These are phyloP conservation scores for Chrysosporium queenslandicum DNA, from an alignment of 2,329 filamentous ascomycete species.

Conservation along the genomic window DNA sequence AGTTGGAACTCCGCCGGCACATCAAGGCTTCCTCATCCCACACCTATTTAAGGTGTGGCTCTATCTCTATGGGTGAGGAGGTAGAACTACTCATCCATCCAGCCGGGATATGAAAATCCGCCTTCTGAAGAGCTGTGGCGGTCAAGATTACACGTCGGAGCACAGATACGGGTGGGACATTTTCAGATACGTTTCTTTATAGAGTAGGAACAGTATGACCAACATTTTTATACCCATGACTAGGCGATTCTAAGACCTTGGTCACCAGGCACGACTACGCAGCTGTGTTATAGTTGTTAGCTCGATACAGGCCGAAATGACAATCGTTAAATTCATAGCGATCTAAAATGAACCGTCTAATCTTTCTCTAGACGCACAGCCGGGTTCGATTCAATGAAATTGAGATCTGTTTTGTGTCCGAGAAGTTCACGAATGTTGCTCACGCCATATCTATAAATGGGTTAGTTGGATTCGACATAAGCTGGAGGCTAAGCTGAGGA, in stretches of 20 bases:
- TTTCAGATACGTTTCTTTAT: not conserved
- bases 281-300: too few relatives aligned
- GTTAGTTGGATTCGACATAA: too few relatives aligned
- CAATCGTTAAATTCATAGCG: constrained; percentile 10
- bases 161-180: constrained; percentile 61
- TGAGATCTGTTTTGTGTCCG: constrained; percentile 89
- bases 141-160: constrained; percentile 49
- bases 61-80: constrained; percentile 35
- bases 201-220: too few relatives aligned
- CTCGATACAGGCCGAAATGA: not conserved
- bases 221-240: not conserved
- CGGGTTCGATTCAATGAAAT: constrained; percentile 83
- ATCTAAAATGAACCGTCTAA: constrained; percentile 35
- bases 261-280: too few relatives aligned
- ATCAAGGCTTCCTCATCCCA: constrained; percentile 39
- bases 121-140: constrained; percentile 56
- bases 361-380: constrained; percentile 84
- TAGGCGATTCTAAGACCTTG: not conserved
- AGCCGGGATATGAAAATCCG: constrained; percentile 32
- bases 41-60: constrained; percentile 20
- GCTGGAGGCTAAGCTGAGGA: too few relatives aligned
- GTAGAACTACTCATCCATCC: constrained; percentile 28
- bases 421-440: constrained; percentile 86
- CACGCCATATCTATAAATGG: constrained; percentile 49
- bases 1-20: constrained; percentile 25